Evolutionary conservation across 345 rosid genomes (phyloP).

Genomic region (Alliaria petiolata): DNA sequence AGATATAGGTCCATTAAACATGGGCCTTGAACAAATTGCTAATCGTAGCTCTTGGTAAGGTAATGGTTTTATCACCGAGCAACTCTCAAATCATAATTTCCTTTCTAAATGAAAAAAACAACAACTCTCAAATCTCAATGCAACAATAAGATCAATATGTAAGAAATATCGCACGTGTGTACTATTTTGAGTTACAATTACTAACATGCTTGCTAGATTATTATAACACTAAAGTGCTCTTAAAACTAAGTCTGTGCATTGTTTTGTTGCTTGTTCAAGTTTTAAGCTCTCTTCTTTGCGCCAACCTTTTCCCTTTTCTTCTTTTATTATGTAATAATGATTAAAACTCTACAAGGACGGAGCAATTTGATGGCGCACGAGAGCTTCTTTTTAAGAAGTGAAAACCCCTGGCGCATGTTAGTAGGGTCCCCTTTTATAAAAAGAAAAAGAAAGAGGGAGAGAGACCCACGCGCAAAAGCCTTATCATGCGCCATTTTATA

Average conservation of each 20-base stretch:
- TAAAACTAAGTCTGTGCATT: neutral
- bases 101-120: no score
- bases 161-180: neutral
- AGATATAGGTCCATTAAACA: neutral
- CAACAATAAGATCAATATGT: no score
- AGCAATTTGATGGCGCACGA: slow-evolving; percentile 24
- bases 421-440: slow-evolving; percentile 22
- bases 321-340: slow-evolving; percentile 12
- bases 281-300: neutral
- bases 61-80: neutral
- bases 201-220: neutral
- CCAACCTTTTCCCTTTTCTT: neutral
- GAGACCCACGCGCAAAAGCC: slow-evolving; percentile 27
- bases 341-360: neutral
- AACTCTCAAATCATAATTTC: neutral
- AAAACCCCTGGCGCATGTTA: slow-evolving; percentile 38
- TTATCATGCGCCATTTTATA: slow-evolving; percentile 33
- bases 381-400: slow-evolving; percentile 9
- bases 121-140: neutral
- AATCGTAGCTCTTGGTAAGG: neutral
- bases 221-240: neutral
- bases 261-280: neutral
- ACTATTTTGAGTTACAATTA: neutral
- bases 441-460: neutral
- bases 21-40: neutral